These are phyloP conservation scores for Phytophthora europaea DNA, from an alignment of 352 stramenopile species.

Conservation along the genomic window DNA sequence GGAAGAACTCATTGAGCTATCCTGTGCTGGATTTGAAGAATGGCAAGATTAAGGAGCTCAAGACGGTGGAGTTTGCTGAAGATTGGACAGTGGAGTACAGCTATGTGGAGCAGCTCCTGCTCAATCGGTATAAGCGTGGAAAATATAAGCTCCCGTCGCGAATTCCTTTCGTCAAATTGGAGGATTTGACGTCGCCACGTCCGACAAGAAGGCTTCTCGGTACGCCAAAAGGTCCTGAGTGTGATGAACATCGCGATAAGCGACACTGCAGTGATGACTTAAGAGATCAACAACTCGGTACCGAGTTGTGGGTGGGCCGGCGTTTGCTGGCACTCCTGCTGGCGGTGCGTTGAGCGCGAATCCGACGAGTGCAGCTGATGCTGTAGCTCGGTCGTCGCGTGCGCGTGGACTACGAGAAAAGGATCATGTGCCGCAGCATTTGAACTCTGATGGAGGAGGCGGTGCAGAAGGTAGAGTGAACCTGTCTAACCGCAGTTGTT, in stretches of 20 bases:
- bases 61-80: conserved; percentile 14
- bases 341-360: conserved; percentile 12
- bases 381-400: no score
- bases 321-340: not conserved
- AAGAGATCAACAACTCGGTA: not conserved
- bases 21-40: conserved; percentile 7
- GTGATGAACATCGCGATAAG: no score
- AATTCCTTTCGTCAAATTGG: no score
- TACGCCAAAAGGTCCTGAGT: no score
- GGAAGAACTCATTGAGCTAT: conserved; percentile 8
- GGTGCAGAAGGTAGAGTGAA: conserved; percentile 8
- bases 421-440: not conserved
- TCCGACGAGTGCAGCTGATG: conserved; percentile 11
- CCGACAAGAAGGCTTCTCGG: no score
- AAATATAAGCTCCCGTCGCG: no score
- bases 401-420: conserved; percentile 1
- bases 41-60: conserved; percentile 2
- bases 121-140: no score
- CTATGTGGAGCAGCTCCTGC: no score
- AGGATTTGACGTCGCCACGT: no score
- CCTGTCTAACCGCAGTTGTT: conserved; percentile 19
- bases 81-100: no score
- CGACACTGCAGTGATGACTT: no score
- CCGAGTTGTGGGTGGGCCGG: not conserved
- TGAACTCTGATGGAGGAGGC: conserved; percentile 11